These are phyloP conservation scores for Lophiostoma macrostomum DNA, from an alignment of 495 filamentous ascomycete genomes.

Conservation along the genomic window DNA sequence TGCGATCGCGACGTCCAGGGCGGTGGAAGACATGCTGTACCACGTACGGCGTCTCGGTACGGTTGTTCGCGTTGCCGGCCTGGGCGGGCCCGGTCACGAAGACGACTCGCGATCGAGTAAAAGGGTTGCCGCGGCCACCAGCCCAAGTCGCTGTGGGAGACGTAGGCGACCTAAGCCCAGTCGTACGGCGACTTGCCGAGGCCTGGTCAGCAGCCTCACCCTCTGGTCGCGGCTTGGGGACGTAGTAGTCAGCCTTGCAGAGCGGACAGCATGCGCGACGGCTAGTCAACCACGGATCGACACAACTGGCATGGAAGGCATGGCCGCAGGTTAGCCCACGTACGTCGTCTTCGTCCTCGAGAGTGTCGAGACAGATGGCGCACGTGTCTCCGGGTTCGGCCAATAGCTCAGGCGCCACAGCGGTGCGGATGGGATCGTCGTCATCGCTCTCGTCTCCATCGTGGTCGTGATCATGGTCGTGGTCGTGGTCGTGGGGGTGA, in stretches of 20 bases:
- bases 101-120: slow-evolving; percentile 28
- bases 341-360: slow-evolving; percentile 94
- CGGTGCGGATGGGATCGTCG: slow-evolving; percentile 78
- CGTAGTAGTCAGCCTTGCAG: slow-evolving; percentile 95
- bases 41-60: neutral
- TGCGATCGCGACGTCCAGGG: slow-evolving; percentile 16
- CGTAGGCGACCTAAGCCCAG: slow-evolving; percentile 28
- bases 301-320: slow-evolving; percentile 89
- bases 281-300: slow-evolving; percentile 95
- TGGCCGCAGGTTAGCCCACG: slow-evolving; percentile 91
- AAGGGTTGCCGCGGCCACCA: slow-evolving; percentile 22
- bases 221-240: slow-evolving; percentile 72
- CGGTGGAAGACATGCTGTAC: slow-evolving; percentile 10
- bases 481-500: slow-evolving; percentile 15
- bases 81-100: slow-evolving; percentile 5
- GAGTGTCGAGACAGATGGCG: slow-evolving; percentile 89
- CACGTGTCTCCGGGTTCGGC: slow-evolving; percentile 90
- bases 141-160: slow-evolving; percentile 22
- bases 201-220: slow-evolving; percentile 22
- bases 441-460: slow-evolving; percentile 67
- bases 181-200: slow-evolving; percentile 14
- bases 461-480: slow-evolving; percentile 16
- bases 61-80: slow-evolving; percentile 1
- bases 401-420: slow-evolving; percentile 77
- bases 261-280: slow-evolving; percentile 92